phyloP scores from a whole-genome alignment of 2,329 filamentous ascomycete genomes.

The Aspergillus aculeatus region DNA sequence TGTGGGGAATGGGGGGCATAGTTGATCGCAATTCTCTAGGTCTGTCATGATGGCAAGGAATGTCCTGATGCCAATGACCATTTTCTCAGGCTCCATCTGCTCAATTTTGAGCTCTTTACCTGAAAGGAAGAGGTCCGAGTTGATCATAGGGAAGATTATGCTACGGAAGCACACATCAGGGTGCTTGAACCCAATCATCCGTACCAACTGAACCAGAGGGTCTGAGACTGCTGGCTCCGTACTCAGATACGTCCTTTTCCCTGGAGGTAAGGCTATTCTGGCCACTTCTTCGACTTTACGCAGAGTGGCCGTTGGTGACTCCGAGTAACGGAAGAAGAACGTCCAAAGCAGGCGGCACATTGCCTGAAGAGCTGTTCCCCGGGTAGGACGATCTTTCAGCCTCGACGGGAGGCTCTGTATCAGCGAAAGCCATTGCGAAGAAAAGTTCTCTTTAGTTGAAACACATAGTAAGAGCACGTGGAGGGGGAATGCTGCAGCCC shows the following conservation, averaged over 20 bases:
- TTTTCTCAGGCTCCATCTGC: constrained; percentile 90
- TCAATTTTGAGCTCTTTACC: constrained; percentile 81
- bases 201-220: constrained; percentile 87
- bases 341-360: constrained; percentile 91
- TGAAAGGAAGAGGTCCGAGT: constrained; percentile 80
- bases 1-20: constrained; percentile 79
- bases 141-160: constrained; percentile 93
- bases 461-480: constrained; percentile 85
- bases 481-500: constrained; percentile 83
- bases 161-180: constrained; percentile 90
- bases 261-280: constrained; percentile 75
- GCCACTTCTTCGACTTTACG: constrained; percentile 89
- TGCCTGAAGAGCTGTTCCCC: constrained; percentile 79
- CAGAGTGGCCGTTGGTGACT: constrained; percentile 64
- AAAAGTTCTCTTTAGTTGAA: constrained; percentile 79
- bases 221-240: constrained; percentile 83
- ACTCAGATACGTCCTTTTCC: constrained; percentile 76
- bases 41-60: constrained; percentile 93
- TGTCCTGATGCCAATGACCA: constrained; percentile 93
- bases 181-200: constrained; percentile 90
- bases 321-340: constrained; percentile 81
- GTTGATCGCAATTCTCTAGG: constrained; percentile 76
- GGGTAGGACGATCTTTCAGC: constrained; percentile 77
- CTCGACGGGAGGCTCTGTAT: constrained; percentile 74
- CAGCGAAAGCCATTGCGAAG: constrained; percentile 80